Percentiles rank a stretch among this genome's conserved stretches.
Evolutionary conservation across 495 filamentous ascomycete species (phyloP).

Genomic region (Aspergillus kassunensis): DNA sequence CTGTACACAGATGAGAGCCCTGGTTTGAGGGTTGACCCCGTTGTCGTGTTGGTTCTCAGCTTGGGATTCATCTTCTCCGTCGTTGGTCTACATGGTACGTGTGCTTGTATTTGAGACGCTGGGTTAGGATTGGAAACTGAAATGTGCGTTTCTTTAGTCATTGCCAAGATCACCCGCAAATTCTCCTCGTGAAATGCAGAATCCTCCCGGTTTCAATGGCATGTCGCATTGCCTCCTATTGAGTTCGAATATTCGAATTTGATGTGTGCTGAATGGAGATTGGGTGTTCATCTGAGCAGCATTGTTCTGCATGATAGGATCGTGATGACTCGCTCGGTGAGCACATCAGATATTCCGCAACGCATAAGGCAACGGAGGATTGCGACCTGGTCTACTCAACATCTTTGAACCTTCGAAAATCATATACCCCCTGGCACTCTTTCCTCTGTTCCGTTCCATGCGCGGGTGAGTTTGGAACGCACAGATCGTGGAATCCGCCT

Average conservation of each 20-base stretch:
- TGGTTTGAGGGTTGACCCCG: constrained; percentile 93
- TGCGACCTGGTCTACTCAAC: background rate
- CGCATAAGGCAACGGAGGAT: background rate
- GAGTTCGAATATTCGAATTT: background rate
- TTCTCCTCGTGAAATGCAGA: constrained; percentile 58
- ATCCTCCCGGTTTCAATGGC: too few relatives aligned
- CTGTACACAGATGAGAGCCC: constrained; percentile 99
- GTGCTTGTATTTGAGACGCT: constrained; percentile 26
- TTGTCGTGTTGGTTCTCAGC: constrained; percentile 90
- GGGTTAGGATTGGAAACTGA: constrained; percentile 17
- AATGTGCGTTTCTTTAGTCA: constrained; percentile 55
- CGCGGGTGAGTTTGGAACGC: constrained; percentile 9
- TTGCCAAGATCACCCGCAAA: constrained; percentile 91
- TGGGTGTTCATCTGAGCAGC: constrained; percentile 4
- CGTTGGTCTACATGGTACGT: constrained; percentile 92
- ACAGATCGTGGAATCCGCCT: constrained; percentile 1
- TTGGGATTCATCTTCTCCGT: constrained; percentile 98
- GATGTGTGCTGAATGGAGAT: constrained; percentile 11
- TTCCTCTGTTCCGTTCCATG: constrained; percentile 12
- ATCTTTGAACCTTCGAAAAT: constrained; percentile 7
- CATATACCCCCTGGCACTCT: constrained; percentile 25
- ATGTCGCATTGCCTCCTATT: background rate
- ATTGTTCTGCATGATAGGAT: background rate
- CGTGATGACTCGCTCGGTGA: constrained; percentile 1
- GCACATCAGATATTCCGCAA: background rate